Base-by-base conservation (phyloP, 163 green algal species). In the Scenedesmus sp. region DNA sequence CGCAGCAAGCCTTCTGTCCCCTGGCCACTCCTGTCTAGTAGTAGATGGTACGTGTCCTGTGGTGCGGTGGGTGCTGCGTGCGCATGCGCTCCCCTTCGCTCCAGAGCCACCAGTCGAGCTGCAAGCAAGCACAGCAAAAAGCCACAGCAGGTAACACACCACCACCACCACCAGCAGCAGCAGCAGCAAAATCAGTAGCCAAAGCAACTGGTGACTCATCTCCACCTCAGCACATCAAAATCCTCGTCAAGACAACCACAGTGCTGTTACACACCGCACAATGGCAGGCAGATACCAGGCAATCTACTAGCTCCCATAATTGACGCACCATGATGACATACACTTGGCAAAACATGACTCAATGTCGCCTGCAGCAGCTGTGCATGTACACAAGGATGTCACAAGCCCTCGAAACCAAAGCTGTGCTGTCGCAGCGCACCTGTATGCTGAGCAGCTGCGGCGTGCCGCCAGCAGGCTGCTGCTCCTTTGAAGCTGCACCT, bases 31-130 rank as follows among this genome's bases (percentile, higher is more conserved):
- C 0, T 18, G 2, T 13, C 23, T 52, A 98, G 84, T 98, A 98
- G 83, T 94, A 98, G 1, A 97, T 93, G 18, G 96, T 98, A 16
- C 96, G 83, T 0, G 95, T 97, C 55, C 95, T 92, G 90, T 98
- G 97, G 91, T 98, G 96, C 1, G 95, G 96, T 18, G 91, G 92
- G 70, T 96, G 92, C 52, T 54, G 64, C 6, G 93, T 26, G 5
- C 91, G 88, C 12, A 88, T 55, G 2, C 59, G n/a, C 90, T 95
- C 94, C 5, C 91, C 94, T 54, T 90, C 85, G 12, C 89, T 67
- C 94, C 94, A 95, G 9, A 95, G 82, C 87, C 88, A 95, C 94
- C 94, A 95, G 88, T 95, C 94, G 1, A 95, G 77, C 23, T 94
- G 89, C 12, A 92, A 56, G 67, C 83, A 88, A 66, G 67, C 82